Percentiles rank a stretch among this genome's conserved stretches.
These are phyloP conservation scores for Breynia disticha DNA, from an alignment of 441 rosid genomes.

Conservation along the genomic window DNA sequence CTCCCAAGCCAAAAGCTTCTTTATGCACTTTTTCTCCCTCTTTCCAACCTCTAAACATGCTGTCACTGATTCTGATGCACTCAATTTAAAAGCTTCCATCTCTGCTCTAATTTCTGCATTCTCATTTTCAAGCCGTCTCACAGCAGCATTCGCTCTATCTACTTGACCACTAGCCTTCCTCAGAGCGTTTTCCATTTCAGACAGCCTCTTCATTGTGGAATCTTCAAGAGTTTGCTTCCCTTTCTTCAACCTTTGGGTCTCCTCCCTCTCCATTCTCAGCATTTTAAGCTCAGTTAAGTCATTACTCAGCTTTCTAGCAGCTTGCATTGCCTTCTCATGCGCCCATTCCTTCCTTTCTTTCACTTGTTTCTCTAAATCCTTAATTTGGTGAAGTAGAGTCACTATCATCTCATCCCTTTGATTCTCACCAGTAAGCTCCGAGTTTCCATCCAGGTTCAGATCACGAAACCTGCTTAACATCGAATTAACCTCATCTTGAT, in stretches of 20 bases:
- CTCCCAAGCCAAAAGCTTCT: conserved; percentile 81
- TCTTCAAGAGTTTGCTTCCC: conserved; percentile 78
- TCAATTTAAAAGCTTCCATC: conserved; percentile 84
- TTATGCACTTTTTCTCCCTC: conserved; percentile 74
- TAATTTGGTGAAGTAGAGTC: conserved; percentile 49
- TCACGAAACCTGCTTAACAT: conserved; percentile 59
- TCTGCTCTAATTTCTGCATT: conserved; percentile 90
- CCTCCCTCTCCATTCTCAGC: conserved; percentile 81
- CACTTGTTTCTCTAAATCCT: conserved; percentile 67
- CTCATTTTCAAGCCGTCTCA: conserved; percentile 64
- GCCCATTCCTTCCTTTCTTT: conserved; percentile 94
- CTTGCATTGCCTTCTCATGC: conserved; percentile 94
- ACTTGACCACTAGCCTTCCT: conserved; percentile 77
- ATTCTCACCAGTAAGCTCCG: conserved; percentile 47
- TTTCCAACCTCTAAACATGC: conserved; percentile 65
- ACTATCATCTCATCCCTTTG: conserved; percentile 68
- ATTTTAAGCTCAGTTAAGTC: conserved; percentile 75
- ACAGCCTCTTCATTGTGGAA: conserved; percentile 59
- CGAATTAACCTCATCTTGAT: conserved; percentile 43
- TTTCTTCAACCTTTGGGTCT: conserved; percentile 61
- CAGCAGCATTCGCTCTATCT: conserved; percentile 64
- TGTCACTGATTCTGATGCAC: conserved; percentile 75
- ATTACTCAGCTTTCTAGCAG: conserved; percentile 76
- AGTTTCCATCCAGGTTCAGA: conserved; percentile 66
- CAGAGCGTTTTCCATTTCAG: conserved; percentile 80